Evolutionary conservation across 768 basidiomycete genomes (phyloP).

Genomic region (Pleurotus ostreatus): DNA sequence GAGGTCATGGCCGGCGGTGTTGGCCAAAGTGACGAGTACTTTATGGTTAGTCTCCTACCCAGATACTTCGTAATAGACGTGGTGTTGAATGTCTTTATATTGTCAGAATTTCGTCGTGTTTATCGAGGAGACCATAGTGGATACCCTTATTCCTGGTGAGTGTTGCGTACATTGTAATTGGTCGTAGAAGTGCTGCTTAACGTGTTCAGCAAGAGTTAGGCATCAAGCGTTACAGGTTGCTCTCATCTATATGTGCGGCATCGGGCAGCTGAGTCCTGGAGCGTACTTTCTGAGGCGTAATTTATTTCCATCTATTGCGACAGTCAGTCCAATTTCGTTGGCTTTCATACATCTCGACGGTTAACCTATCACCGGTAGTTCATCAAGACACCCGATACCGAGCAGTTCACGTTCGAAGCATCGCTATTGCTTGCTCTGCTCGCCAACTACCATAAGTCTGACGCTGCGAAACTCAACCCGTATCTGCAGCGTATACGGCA

Average conservation of each 20-base stretch:
- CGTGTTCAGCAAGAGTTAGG: slow-evolving; percentile 37
- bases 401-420: slow-evolving; percentile 56
- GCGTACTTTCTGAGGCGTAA: slow-evolving; percentile 67
- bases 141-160: slow-evolving; percentile 43
- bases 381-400: slow-evolving; percentile 50
- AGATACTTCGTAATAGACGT: too few species aligned
- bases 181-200: not conserved
- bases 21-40: slow-evolving; percentile 50
- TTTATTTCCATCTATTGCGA: slow-evolving; percentile 50
- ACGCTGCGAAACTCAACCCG: slow-evolving; percentile 65
- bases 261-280: slow-evolving; percentile 63
- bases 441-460: slow-evolving; percentile 70
- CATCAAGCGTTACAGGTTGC: slow-evolving; percentile 56
- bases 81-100: too few species aligned
- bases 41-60: slow-evolving; percentile 35
- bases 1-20: slow-evolving; percentile 62
- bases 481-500: slow-evolving; percentile 53
- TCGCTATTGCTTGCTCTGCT: slow-evolving; percentile 57
- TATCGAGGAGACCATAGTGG: slow-evolving; percentile 42
- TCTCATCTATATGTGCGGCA: slow-evolving; percentile 53
- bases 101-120: slow-evolving; percentile 45
- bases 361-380: slow-evolving; percentile 31
- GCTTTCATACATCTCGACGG: not conserved
- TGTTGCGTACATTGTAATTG: not conserved
- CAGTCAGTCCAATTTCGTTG: slow-evolving; percentile 28